These are phyloP conservation scores for Trichophyton mentagrophytes DNA, from an alignment of 2,329 filamentous ascomycete species.

Conservation along the genomic window DNA sequence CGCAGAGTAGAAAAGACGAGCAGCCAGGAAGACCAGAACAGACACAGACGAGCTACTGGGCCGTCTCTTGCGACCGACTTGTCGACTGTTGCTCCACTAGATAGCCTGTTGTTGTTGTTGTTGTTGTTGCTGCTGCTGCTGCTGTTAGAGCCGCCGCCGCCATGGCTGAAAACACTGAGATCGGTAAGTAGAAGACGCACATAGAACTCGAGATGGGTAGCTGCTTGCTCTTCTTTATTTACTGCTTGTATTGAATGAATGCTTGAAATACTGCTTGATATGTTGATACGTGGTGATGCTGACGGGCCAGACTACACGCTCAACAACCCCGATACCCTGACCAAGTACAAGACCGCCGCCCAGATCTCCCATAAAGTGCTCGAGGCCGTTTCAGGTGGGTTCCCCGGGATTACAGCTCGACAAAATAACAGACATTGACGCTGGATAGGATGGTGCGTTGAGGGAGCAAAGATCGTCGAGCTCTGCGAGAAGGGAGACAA, in stretches of 20 bases:
- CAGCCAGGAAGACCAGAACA: too few species aligned
- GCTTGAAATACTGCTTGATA: too few species aligned
- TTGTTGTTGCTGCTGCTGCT: not conserved
- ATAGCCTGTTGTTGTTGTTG: not conserved
- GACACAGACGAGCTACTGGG: not conserved
- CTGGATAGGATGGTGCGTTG: slow-evolving; percentile 50
- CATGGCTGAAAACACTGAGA: slow-evolving; percentile 15
- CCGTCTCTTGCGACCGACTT: not conserved
- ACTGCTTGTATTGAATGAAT: too few species aligned
- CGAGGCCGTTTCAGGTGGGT: slow-evolving; percentile 57
- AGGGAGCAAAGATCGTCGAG: slow-evolving; percentile 83
- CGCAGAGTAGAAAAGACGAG: too few species aligned
- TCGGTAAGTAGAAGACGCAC: slow-evolving; percentile 11
- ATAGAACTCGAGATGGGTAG: too few species aligned
- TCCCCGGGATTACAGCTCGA: too few species aligned
- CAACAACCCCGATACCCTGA: slow-evolving; percentile 85
- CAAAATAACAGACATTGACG: too few species aligned
- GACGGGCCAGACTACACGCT: slow-evolving; percentile 61
- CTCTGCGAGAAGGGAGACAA: slow-evolving; percentile 94
- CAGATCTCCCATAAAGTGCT: slow-evolving; percentile 93
- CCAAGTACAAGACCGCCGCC: slow-evolving; percentile 97
- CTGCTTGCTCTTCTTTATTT: too few species aligned
- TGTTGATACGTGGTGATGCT: not conserved
- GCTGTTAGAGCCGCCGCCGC: not conserved
- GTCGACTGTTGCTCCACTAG: too few species aligned